These are phyloP conservation scores for Lentinula sp. DNA, from an alignment of 768 basidiomycete species.

Conservation along the genomic window DNA sequence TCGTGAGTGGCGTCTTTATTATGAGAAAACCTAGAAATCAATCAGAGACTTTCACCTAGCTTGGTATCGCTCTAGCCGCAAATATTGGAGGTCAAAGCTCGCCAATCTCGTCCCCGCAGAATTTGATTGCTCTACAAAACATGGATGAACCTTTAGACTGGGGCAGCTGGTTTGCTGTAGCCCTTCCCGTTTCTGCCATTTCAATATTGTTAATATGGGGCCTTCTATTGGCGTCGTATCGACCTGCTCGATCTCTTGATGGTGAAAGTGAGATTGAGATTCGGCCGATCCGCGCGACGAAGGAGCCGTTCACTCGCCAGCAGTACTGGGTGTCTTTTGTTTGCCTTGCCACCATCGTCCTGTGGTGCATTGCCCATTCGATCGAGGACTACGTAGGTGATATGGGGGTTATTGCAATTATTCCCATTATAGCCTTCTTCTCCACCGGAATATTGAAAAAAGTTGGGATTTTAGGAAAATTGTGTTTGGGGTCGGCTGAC, in stretches of 20 bases:
- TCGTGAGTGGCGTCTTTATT: constrained; percentile 48
- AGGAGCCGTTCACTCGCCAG: constrained; percentile 73
- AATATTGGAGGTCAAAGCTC: constrained; percentile 98
- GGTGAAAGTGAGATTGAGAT: constrained; percentile 79
- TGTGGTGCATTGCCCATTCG: constrained; percentile 86
- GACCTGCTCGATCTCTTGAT: constrained; percentile 63
- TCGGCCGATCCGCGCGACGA: constrained; percentile 76
- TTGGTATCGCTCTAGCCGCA: constrained; percentile 95
- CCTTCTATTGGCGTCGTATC: constrained; percentile 78
- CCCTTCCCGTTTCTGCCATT: constrained; percentile 82
- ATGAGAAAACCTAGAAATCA: neutral
- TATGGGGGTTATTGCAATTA: constrained; percentile 95
- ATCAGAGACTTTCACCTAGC: constrained; percentile 32
- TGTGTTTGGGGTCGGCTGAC: neutral
- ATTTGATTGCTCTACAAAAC: constrained; percentile 82
- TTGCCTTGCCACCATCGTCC: constrained; percentile 73
- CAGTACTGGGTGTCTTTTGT: constrained; percentile 90
- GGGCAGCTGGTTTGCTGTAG: constrained; percentile 91
- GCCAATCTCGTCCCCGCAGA: constrained; percentile 97
- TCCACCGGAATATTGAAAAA: constrained; percentile 91
- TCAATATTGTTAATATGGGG: constrained; percentile 92
- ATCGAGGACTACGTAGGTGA: constrained; percentile 80
- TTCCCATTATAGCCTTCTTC: constrained; percentile 92
- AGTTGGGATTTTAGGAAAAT: constrained; percentile 25
- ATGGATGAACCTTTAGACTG: constrained; percentile 88